phyloP scores from a whole-genome alignment of 2,329 filamentous ascomycete genomes.

The Lasiodiplodia sp. region DNA sequence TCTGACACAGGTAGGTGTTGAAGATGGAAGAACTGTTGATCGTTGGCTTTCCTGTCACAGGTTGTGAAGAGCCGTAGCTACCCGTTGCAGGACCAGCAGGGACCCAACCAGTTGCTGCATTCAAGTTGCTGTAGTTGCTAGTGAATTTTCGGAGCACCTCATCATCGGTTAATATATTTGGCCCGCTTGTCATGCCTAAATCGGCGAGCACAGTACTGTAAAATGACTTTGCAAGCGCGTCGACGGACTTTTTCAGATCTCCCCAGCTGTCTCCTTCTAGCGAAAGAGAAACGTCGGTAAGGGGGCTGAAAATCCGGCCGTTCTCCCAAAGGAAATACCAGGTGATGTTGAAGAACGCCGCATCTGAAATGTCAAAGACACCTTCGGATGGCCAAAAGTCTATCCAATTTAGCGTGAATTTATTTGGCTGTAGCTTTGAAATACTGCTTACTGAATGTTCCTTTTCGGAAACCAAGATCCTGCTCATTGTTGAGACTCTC shows the following conservation, averaged over 20 bases:
- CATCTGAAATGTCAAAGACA: not conserved
- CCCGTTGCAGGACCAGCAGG: not conserved
- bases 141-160: not conserved
- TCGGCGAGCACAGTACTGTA: constrained; percentile 10
- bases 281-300: not conserved
- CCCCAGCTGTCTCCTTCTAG: not conserved
- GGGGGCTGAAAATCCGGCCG: not conserved
- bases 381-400: not conserved
- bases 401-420: not conserved
- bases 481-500: not conserved
- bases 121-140: not conserved
- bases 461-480: not conserved
- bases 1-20: not conserved
- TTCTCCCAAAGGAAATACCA: not conserved
- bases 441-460: not conserved
- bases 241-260: not conserved
- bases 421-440: not conserved
- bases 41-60: not conserved
- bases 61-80: not conserved
- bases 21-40: not conserved
- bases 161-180: not conserved
- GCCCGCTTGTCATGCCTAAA: not conserved
- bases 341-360: not conserved
- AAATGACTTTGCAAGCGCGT: not conserved
- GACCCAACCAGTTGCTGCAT: not conserved